Percentiles rank a stretch among this genome's conserved stretches.
These are phyloP conservation scores for Myriangium duriaei DNA, from an alignment of 2,329 filamentous ascomycete species.

Conservation along the genomic window DNA sequence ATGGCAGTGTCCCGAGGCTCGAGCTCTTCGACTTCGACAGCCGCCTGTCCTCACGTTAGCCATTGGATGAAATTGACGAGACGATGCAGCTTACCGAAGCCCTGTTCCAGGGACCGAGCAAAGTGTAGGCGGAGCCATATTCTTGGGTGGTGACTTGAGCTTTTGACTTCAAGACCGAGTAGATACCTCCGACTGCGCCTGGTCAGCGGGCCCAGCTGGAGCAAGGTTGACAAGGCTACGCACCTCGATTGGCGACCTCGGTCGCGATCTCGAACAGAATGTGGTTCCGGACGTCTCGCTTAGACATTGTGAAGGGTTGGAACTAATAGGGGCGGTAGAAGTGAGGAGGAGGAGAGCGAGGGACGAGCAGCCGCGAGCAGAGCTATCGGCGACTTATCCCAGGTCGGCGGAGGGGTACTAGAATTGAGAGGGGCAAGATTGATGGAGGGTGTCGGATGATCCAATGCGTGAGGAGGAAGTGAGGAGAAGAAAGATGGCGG, in stretches of 20 bases:
- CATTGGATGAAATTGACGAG: no score
- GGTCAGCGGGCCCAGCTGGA: conserved; percentile 15
- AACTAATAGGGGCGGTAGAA: no score
- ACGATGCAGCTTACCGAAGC: conserved; percentile 53
- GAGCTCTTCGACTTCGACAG: conserved; percentile 94
- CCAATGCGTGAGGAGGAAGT: conserved; percentile 6
- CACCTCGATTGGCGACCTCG: conserved; percentile 91
- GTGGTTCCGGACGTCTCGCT: conserved; percentile 80
- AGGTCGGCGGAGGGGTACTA: background rate
- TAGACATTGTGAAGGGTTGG: conserved; percentile 25
- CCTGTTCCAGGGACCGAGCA: conserved; percentile 88
- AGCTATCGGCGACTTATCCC: no score
- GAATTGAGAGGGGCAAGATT: no score
- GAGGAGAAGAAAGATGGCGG: background rate
- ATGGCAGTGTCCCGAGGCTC: conserved; percentile 72
- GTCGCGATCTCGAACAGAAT: conserved; percentile 94
- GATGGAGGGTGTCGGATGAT: conserved; percentile 10
- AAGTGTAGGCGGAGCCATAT: conserved; percentile 93
- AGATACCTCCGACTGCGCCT: conserved; percentile 78
- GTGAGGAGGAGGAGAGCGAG: conserved; percentile 3
- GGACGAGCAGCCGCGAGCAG: no score
- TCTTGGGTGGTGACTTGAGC: conserved; percentile 94
- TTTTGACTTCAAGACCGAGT: conserved; percentile 98
- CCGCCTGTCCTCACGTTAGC: no score
- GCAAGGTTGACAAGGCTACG: conserved; percentile 20